phyloP scores from a whole-genome alignment of 2,329 filamentous ascomycete species.

The Beauveria varroae region DNA sequence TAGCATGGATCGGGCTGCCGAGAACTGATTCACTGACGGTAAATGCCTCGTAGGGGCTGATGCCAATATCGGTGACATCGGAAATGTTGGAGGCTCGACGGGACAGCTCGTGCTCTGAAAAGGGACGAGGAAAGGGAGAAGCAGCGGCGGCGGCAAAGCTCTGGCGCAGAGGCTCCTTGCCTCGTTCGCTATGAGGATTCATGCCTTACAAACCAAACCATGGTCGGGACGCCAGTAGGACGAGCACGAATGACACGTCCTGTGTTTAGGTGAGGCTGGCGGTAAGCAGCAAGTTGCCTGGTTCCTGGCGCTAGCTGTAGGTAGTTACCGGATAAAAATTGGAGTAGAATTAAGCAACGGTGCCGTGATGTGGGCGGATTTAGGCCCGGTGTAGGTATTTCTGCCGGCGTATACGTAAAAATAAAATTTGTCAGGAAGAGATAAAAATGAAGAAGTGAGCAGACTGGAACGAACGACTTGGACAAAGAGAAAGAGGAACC shows the following conservation, averaged over 20 bases:
- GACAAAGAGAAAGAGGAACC: neutral
- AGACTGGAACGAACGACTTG: neutral
- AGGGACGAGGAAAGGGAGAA: neutral
- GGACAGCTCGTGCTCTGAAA: constrained; percentile 17
- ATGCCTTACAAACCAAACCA: constrained; percentile 20
- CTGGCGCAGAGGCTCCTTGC: constrained; percentile 22
- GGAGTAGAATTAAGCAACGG: neutral
- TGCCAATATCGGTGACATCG: constrained; percentile 22
- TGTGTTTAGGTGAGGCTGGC: neutral
- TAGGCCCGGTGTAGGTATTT: too few relatives aligned
- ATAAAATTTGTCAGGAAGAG: neutral
- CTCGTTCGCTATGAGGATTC: constrained; percentile 24
- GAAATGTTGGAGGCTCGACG: constrained; percentile 29
- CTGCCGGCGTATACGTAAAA: neutral
- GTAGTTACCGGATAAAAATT: neutral
- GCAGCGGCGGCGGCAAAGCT: neutral
- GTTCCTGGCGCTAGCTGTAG: neutral
- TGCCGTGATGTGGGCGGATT: neutral
- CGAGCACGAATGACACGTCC: neutral
- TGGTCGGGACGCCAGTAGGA: constrained; percentile 9
- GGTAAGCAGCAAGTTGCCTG: neutral
- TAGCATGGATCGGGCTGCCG: constrained; percentile 22
- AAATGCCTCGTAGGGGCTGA: constrained; percentile 20
- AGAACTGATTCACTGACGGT: constrained; percentile 6
- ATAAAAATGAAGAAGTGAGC: neutral